phyloP scores from a whole-genome alignment of 495 filamentous ascomycete genomes.

The Annulohypoxylon maeteangense region DNA sequence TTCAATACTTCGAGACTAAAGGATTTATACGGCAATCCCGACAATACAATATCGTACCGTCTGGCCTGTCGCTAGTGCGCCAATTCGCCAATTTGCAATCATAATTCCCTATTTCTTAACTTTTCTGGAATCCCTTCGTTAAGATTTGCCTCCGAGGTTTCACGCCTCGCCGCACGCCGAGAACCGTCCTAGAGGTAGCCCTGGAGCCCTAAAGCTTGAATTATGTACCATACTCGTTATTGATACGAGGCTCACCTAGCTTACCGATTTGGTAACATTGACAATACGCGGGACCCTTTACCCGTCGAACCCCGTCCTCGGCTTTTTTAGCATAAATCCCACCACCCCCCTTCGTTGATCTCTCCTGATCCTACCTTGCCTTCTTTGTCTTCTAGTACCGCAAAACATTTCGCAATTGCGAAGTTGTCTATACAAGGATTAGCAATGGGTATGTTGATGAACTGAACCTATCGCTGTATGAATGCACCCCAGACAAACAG shows the following conservation, averaged over 20 bases:
- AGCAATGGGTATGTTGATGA: slow-evolving; percentile 37
- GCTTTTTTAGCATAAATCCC: slow-evolving; percentile 40
- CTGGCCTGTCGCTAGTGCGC: slow-evolving; percentile 24
- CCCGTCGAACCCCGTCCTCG: slow-evolving; percentile 27
- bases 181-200: not conserved
- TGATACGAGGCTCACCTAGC: slow-evolving; percentile 36
- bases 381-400: slow-evolving; percentile 26
- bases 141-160: slow-evolving; percentile 13
- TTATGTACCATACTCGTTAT: not conserved
- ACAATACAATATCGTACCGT: slow-evolving; percentile 3
- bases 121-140: slow-evolving; percentile 1
- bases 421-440: slow-evolving; percentile 24
- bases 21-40: slow-evolving; percentile 37
- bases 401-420: slow-evolving; percentile 13
- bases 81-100: not conserved
- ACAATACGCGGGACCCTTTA: slow-evolving; percentile 27
- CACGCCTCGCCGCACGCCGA: slow-evolving; percentile 21
- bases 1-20: slow-evolving; percentile 29
- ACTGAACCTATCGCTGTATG: not conserved
- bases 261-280: slow-evolving; percentile 24
- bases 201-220: not conserved
- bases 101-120: not conserved
- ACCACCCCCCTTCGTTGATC: slow-evolving; percentile 24
- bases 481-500: not conserved
- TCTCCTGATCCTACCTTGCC: slow-evolving; percentile 24